Evolutionary conservation across 306 rosid species (phyloP), one percentile per base, ranked within the genome.

Genomic region (Begonia loranthoides): DNA sequence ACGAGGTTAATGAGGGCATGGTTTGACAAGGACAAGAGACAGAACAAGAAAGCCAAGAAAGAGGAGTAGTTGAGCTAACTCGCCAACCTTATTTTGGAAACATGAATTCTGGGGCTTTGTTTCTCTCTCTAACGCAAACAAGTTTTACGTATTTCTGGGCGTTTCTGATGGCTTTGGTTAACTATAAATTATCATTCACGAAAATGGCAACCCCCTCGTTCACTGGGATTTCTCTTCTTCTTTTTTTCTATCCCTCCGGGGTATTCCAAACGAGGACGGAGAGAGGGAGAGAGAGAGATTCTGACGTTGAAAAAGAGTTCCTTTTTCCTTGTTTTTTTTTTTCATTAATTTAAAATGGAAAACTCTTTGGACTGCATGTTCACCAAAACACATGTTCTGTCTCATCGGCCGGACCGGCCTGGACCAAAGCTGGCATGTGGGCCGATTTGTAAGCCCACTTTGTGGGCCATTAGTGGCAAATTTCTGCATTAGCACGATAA

Each of bases 261-360:
- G 73, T 70, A 63, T 70, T 75, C 76, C 61, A 70, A 67, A 69
- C 58, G 62, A 70, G 64, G 73, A 70, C 66, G 59, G 49, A 21
- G 59, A 60, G 58, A 56, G 69, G 5, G 3, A 0, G 58, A 56
- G 69, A 28, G 3, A 0, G 8, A 28, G 36, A 28, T 28, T 51
- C 73, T 58, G 66, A 74, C 67, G 57, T 66, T 54, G 52, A 59
- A 60, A 50, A 60, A 65, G 54, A 16, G 66, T 52, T 28, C 8
- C 36, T 5, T 28, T 28, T 28, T 1, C 3, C 22, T 19, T 19
- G 45, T 15, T 41, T 13, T 39, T 15, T 4, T 16, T 40, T 54
- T 16, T 12, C 11, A 13, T 55, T 38, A 28, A 4, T 28, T 28
- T 28, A 8, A 28, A 4, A 4, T 28, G 4, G 36, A 28, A 28